Conservation (phyloP, 2,329 filamentous ascomycete genomes). For the Alternaria panax region DNA sequence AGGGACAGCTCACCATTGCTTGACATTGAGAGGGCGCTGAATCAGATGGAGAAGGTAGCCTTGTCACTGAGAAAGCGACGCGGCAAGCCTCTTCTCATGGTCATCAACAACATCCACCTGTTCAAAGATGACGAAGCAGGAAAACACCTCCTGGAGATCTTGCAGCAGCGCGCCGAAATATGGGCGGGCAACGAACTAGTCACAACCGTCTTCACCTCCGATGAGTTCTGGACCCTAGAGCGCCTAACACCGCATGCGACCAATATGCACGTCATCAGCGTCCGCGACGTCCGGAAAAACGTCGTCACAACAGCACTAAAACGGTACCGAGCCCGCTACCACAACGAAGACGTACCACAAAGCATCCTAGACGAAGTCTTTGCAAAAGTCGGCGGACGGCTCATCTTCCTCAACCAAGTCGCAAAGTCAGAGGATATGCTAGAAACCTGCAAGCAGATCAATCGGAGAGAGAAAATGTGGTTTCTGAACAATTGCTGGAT, state of each 20-base stretch:
- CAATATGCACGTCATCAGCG: constrained; percentile 87
- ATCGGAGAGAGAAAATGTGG: constrained; percentile 75
- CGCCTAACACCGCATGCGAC: constrained; percentile 89
- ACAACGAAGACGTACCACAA: constrained; percentile 64
- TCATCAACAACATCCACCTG: constrained; percentile 92
- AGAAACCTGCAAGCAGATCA: constrained; percentile 76
- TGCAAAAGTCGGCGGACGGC: constrained; percentile 82
- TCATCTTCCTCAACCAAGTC: constrained; percentile 87
- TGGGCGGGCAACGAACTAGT: constrained; percentile 92
- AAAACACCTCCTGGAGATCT: constrained; percentile 85
- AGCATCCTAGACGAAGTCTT: constrained; percentile 78
- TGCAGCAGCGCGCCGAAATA: constrained; percentile 93
- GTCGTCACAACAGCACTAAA: constrained; percentile 77
- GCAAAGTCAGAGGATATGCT: constrained; percentile 85
- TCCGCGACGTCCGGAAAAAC: constrained; percentile 79
- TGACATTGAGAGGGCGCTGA: constrained; percentile 94
- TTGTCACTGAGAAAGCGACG: constrained; percentile 69
- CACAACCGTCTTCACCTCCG: constrained; percentile 91
- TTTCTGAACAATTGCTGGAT: constrained; percentile 82
- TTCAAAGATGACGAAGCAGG: constrained; percentile 90
- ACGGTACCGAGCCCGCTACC: constrained; percentile 79
- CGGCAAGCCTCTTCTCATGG: constrained; percentile 78
- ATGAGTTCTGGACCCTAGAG: constrained; percentile 98
- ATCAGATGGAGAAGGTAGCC: constrained; percentile 96
- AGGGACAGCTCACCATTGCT: constrained; percentile 89